Conservation (phyloP, 305 asterid genomes). For the Fraxinus xanthoxyloides region DNA sequence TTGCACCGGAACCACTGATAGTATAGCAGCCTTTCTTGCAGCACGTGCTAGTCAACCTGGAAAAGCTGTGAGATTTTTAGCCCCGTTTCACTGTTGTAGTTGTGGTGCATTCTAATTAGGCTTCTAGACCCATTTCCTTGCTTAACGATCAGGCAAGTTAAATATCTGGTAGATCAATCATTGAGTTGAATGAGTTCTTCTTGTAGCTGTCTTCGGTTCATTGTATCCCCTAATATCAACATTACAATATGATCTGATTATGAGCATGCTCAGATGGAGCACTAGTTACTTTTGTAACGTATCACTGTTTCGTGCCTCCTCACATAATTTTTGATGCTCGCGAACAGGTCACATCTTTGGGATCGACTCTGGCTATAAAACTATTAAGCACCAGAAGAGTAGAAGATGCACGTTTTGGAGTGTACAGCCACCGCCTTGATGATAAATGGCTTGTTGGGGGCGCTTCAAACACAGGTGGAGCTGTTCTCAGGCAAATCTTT, state of each 20-base stretch:
- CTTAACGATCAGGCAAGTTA: background rate
- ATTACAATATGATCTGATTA: background rate
- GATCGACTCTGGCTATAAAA: conserved; percentile 92
- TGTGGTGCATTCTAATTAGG: background rate
- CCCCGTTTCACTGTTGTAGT: background rate
- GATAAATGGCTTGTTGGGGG: conserved; percentile 99
- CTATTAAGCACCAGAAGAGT: conserved; percentile 81
- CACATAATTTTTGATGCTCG: background rate
- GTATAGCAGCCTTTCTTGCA: conserved; percentile 92
- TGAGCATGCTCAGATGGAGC: background rate
- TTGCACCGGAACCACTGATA: conserved; percentile 95
- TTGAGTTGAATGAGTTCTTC: background rate
- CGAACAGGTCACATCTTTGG: conserved; percentile 82
- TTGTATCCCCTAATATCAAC: background rate
- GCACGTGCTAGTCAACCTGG: conserved; percentile 85
- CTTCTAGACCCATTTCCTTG: background rate
- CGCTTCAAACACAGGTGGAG: conserved; percentile 97
- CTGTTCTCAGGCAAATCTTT: conserved; percentile 75
- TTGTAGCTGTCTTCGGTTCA: background rate
- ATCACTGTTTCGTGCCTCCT: background rate
- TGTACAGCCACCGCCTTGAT: conserved; percentile 87
- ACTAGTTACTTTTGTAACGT: background rate
- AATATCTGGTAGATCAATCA: background rate
- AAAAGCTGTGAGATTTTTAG: conserved; percentile 61
- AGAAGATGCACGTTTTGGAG: conserved; percentile 92